A percentile compares a stretch with the other conserved stretches of the same genome.
These are phyloP conservation scores for Pterocarpus santalinus DNA, from an alignment of 306 rosid species.

Conservation along the genomic window DNA sequence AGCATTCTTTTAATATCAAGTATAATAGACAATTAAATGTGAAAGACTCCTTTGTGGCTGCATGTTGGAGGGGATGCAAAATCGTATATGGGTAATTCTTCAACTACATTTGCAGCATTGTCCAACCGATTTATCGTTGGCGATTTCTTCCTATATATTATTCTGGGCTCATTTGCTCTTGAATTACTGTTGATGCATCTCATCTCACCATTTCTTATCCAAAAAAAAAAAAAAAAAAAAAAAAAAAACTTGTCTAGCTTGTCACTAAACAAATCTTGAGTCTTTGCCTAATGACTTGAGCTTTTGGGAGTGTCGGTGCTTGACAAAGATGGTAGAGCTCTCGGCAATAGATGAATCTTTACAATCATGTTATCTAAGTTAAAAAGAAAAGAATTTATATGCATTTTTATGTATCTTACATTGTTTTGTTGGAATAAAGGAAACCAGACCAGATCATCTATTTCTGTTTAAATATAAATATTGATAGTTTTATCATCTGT, in stretches of 20 bases:
- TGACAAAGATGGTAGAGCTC: slow-evolving; percentile 5
- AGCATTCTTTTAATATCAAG: slow-evolving; percentile 10
- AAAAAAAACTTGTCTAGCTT: background rate
- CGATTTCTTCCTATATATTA: background rate
- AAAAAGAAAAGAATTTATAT: background rate
- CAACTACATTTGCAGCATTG: slow-evolving; percentile 4
- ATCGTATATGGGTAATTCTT: background rate
- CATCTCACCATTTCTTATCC: background rate
- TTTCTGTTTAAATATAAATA: slow-evolving; percentile 29
- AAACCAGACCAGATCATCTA: slow-evolving; percentile 8
- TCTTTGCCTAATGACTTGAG: background rate
- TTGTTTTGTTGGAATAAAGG: slow-evolving; percentile 12
- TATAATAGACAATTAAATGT: slow-evolving; percentile 6
- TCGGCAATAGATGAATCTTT: slow-evolving; percentile 13
- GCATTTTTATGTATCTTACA: background rate
- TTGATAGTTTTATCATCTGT: slow-evolving; percentile 13
- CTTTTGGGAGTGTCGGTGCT: slow-evolving; percentile 19
- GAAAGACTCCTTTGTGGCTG: background rate
- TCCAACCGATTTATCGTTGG: background rate
- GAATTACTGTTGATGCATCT: background rate
- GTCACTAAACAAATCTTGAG: background rate
- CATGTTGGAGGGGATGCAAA: background rate
- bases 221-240: background rate
- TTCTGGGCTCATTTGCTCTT: background rate
- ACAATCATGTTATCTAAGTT: background rate